phyloP scores from a whole-genome alignment of 1,284 basidiomycete species.

The Pascua guehoae region DNA sequence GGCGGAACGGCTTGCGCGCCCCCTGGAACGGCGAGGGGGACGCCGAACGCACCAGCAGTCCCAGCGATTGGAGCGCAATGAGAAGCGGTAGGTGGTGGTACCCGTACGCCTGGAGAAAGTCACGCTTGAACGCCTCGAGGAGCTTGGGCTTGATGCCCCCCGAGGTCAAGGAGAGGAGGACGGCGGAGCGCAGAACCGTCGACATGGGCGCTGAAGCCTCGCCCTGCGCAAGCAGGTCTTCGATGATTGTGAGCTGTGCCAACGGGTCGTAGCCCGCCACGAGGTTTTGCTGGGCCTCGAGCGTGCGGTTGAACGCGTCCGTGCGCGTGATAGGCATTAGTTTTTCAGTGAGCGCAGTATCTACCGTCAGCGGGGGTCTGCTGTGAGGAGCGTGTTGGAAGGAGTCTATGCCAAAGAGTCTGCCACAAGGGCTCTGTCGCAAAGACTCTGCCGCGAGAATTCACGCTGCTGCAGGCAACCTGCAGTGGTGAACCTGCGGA shows the following conservation, averaged over 20 bases:
- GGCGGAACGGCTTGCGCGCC: conserved; percentile 77
- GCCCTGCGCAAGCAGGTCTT: conserved; percentile 74
- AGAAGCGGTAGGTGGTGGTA: conserved; percentile 83
- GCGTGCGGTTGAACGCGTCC: conserved; percentile 83
- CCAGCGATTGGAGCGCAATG: conserved; percentile 69
- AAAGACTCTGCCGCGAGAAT: too few relatives aligned
- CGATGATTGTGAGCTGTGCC: conserved; percentile 72
- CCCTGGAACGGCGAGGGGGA: conserved; percentile 58
- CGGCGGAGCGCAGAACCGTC: conserved; percentile 72
- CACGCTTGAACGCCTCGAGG: conserved; percentile 83
- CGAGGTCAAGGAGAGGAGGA: conserved; percentile 75
- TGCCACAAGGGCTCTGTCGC: too few relatives aligned
- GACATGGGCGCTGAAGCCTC: conserved; percentile 65
- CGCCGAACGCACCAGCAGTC: conserved; percentile 56
- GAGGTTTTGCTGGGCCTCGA: conserved; percentile 96
- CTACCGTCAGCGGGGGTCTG: conserved; percentile 50
- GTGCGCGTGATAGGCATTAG: conserved; percentile 77
- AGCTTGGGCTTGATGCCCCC: conserved; percentile 84
- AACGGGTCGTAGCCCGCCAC: conserved; percentile 81
- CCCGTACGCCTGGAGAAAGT: conserved; percentile 91
- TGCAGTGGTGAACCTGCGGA: too few relatives aligned
- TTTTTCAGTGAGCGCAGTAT: conserved; percentile 90
- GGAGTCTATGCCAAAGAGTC: too few relatives aligned
- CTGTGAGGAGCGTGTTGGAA: conserved; percentile 1
- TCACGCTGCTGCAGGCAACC: too few relatives aligned